Conservation (phyloP, 2,329 filamentous ascomycete genomes). For the Colletotrichum australisinense region DNA sequence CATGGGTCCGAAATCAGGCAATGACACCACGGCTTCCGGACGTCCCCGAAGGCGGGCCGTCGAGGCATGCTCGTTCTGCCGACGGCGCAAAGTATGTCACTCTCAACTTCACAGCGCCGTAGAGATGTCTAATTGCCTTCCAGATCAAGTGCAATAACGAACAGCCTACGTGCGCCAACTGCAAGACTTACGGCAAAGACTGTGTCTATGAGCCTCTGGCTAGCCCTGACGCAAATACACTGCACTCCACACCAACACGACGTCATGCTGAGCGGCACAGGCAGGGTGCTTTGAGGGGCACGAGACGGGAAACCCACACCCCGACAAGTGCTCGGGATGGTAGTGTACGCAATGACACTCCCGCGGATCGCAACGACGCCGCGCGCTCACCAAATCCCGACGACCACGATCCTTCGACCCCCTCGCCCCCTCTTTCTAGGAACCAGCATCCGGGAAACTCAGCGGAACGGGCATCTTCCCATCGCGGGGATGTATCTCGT, state of each 20-base stretch:
- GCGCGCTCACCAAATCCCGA: background rate
- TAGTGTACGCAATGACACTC: background rate
- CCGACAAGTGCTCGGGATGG: background rate
- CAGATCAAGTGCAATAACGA: constrained; percentile 63
- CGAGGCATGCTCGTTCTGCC: constrained; percentile 46
- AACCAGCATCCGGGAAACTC: no score
- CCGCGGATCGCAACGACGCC: background rate
- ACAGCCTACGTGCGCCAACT: constrained; percentile 57
- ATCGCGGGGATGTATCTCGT: constrained; percentile 43
- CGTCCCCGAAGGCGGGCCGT: constrained; percentile 42
- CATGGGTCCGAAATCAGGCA: constrained; percentile 13
- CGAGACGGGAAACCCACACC: background rate
- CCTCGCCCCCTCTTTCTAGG: background rate
- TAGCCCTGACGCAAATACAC: constrained; percentile 37
- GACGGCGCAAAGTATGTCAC: constrained; percentile 43
- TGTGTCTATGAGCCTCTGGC: constrained; percentile 53
- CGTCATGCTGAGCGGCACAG: background rate
- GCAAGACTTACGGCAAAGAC: constrained; percentile 55
- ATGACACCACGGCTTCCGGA: constrained; percentile 7
- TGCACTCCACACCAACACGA: background rate
- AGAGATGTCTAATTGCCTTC: background rate
- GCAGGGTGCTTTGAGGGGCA: background rate
- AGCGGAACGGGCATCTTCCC: background rate
- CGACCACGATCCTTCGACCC: background rate
- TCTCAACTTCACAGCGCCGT: background rate